These are phyloP conservation scores for Linum tenue DNA, from an alignment of 345 rosid species.

Conservation along the genomic window DNA sequence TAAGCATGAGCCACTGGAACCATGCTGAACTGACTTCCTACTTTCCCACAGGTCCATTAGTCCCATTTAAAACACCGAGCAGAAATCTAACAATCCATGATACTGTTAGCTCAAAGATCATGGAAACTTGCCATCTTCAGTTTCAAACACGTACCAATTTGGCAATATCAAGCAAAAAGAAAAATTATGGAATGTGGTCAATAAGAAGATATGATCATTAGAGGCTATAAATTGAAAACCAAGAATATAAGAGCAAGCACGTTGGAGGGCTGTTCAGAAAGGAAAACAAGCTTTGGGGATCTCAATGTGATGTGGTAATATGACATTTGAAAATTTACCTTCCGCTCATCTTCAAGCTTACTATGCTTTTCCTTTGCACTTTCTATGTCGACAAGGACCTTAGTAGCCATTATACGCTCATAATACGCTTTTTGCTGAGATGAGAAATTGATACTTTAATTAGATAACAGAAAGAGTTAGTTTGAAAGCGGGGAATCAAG, in stretches of 20 bases:
- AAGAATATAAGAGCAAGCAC: not conserved
- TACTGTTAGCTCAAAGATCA: too few species aligned
- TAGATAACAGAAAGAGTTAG: slow-evolving; percentile 5
- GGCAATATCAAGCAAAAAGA: not conserved
- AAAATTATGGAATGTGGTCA: not conserved
- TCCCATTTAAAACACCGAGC: too few species aligned
- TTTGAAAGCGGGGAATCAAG: not conserved
- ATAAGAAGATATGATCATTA: not conserved
- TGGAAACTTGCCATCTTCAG: too few species aligned
- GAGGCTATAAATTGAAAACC: not conserved
- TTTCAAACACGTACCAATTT: too few species aligned
- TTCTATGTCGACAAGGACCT: slow-evolving; percentile 63
- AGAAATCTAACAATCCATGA: too few species aligned
- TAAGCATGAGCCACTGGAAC: too few species aligned
- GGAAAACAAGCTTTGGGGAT: not conserved
- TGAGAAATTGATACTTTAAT: slow-evolving; percentile 17
- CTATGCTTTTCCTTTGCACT: slow-evolving; percentile 46
- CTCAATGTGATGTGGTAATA: not conserved
- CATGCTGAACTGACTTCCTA: too few species aligned
- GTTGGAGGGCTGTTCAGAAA: not conserved
- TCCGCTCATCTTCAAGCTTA: slow-evolving; percentile 48
- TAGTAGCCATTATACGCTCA: slow-evolving; percentile 58
- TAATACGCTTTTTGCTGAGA: slow-evolving; percentile 70
- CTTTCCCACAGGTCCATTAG: too few species aligned
- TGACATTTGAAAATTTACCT: slow-evolving; percentile 30